phyloP scores from a whole-genome alignment of 139 green algal genomes.

The Volvox africanus region DNA sequence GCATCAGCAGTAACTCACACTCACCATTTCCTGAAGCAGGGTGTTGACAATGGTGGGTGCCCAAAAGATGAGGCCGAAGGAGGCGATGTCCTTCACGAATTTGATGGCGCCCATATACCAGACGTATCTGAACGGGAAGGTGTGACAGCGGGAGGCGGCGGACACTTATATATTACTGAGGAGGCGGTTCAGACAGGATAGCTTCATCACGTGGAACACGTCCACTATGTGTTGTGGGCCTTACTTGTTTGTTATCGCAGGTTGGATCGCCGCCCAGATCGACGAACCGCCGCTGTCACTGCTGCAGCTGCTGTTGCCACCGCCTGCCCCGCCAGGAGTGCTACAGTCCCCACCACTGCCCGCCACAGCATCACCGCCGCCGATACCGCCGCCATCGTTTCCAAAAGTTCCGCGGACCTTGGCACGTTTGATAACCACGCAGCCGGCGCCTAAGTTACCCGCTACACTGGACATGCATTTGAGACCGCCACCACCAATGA shows the following conservation, averaged over 20 bases:
- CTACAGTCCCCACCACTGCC: background rate
- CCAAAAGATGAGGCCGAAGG: constrained; percentile 55
- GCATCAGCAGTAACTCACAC: background rate
- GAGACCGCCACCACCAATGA: background rate
- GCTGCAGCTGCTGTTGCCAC: background rate
- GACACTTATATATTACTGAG: no score
- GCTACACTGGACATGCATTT: background rate
- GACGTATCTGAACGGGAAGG: constrained; percentile 2
- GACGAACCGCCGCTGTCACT: background rate
- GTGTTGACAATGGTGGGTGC: constrained; percentile 52
- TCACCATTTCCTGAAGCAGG: constrained; percentile 37
- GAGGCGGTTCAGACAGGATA: no score
- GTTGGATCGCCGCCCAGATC: background rate
- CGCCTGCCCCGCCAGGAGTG: background rate
- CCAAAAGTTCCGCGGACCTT: background rate
- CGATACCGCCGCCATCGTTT: no score
- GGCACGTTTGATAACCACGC: background rate
- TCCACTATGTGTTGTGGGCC: no score
- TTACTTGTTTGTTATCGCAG: constrained; percentile 38
- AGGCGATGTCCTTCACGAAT: constrained; percentile 43
- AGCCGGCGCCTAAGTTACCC: background rate
- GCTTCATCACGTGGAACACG: no score
- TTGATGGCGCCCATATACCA: constrained; percentile 48
- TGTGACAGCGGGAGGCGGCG: no score
- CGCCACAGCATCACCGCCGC: no score